These are phyloP conservation scores for Dalbergia oliveri DNA, from an alignment of 306 rosid genomes.

Conservation along the genomic window DNA sequence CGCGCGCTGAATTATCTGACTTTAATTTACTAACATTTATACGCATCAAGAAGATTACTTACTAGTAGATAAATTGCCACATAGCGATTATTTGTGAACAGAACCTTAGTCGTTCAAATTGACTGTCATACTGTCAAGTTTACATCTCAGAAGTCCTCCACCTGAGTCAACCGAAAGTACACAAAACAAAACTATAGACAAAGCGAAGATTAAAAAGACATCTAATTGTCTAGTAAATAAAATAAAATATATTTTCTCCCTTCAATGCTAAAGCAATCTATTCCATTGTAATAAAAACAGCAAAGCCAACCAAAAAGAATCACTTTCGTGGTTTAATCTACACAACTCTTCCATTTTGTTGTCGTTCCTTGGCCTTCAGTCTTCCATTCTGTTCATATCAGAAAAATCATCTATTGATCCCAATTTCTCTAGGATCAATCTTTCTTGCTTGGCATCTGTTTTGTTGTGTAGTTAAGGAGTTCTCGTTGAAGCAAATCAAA, in stretches of 20 bases:
- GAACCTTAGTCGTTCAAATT: constrained; percentile 14
- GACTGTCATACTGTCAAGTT: constrained; percentile 9
- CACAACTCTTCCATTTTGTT: constrained; percentile 17
- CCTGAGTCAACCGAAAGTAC: not conserved
- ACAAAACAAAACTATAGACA: not conserved
- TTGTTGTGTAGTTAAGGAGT: constrained; percentile 51
- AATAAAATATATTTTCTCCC: not conserved
- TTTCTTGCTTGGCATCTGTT: constrained; percentile 82
- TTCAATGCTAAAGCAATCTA: not conserved
- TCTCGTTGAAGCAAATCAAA: constrained; percentile 31
- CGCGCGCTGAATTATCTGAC: too few relatives aligned
- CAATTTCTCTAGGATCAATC: constrained; percentile 72
- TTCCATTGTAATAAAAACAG: not conserved
- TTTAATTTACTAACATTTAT: not conserved
- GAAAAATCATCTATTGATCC: constrained; percentile 62
- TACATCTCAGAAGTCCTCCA: constrained; percentile 17
- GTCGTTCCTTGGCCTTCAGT: constrained; percentile 40
- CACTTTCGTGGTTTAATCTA: constrained; percentile 12
- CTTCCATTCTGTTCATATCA: constrained; percentile 48
- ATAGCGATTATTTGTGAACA: constrained; percentile 1
- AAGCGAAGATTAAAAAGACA: not conserved
- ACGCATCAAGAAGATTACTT: not conserved
- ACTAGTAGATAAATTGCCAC: not conserved
- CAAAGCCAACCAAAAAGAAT: constrained; percentile 27
- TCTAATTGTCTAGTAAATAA: not conserved